A percentile compares a stretch with the other conserved stretches of the same genome.
Evolutionary conservation across 2,329 filamentous ascomycete genomes (phyloP).

Genomic region (Clarireedia homoeocarpa): DNA sequence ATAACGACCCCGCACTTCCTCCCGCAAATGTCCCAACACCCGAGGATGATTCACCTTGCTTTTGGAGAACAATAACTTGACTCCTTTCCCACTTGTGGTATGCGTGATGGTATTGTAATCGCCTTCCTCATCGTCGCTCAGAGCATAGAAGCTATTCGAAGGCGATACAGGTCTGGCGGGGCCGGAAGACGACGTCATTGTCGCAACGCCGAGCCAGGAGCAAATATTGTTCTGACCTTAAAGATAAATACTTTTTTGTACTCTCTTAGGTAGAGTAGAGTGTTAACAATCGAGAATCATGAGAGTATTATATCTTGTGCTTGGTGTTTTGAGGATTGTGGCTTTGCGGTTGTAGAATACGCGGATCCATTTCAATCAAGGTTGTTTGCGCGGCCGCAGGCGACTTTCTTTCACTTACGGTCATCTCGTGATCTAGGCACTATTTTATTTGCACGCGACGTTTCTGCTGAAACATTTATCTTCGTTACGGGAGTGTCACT

Average conservation of each 20-base stretch:
- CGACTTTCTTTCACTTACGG: not conserved
- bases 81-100: constrained; percentile 66
- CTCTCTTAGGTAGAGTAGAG: not conserved
- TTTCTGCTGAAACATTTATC: no score
- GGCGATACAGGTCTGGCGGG: constrained; percentile 52
- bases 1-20: constrained; percentile 11
- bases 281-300: not conserved
- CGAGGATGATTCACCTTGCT: constrained; percentile 62
- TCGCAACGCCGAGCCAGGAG: not conserved
- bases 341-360: not conserved
- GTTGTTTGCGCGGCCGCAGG: not conserved
- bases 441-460: no score
- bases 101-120: constrained; percentile 93
- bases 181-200: constrained; percentile 26
- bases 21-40: not conserved
- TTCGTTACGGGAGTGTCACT: no score
- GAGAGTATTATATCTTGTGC: not conserved
- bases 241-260: not conserved
- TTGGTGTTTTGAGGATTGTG: not conserved
- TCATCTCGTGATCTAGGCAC: not conserved
- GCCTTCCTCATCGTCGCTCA: constrained; percentile 93
- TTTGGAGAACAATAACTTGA: constrained; percentile 92
- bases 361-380: not conserved
- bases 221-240: not conserved
- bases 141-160: constrained; percentile 82